Evolutionary conservation across 2,329 filamentous ascomycete species (phyloP).

Genomic region (Colletotrichum godetiae): DNA sequence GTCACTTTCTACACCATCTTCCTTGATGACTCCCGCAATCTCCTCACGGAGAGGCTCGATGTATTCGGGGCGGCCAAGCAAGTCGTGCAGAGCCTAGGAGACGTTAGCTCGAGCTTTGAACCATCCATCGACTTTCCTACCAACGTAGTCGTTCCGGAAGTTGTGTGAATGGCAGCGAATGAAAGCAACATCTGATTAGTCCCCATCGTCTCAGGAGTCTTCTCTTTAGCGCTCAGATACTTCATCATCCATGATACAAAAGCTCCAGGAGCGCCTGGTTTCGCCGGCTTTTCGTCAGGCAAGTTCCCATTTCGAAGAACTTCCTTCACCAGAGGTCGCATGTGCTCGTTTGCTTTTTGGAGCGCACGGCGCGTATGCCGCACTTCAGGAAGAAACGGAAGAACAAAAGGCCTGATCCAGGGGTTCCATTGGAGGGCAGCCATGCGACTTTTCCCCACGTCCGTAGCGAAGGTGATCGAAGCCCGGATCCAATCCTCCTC

Average conservation of each 20-base stretch:
- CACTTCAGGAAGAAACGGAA: slow-evolving; percentile 21
- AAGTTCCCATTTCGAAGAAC: background rate
- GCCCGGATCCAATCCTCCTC: slow-evolving; percentile 43
- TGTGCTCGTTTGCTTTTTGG: slow-evolving; percentile 13
- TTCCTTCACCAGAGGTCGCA: slow-evolving; percentile 22
- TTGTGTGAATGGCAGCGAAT: slow-evolving; percentile 54
- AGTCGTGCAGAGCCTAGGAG: slow-evolving; percentile 49
- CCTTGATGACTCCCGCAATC: slow-evolving; percentile 46
- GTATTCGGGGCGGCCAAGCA: slow-evolving; percentile 51
- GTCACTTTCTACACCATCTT: slow-evolving; percentile 44
- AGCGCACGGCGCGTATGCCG: slow-evolving; percentile 2
- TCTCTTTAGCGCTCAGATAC: slow-evolving; percentile 16
- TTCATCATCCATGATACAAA: slow-evolving; percentile 57
- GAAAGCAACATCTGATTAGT: slow-evolving; percentile 27
- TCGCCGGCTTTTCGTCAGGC: slow-evolving; percentile 38
- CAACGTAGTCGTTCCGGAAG: slow-evolving; percentile 39
- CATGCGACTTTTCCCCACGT: slow-evolving; percentile 22
- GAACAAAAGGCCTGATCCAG: slow-evolving; percentile 16
- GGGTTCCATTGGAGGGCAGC: slow-evolving; percentile 12
- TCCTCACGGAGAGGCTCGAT: slow-evolving; percentile 56
- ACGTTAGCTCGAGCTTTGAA: slow-evolving; percentile 11
- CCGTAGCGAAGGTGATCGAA: slow-evolving; percentile 41
- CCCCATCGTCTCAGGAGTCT: slow-evolving; percentile 13
- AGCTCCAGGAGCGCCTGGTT: slow-evolving; percentile 42
- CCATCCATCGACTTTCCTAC: slow-evolving; percentile 38